phyloP scores from a whole-genome alignment of 345 rosid genomes.

The Eucalyptus decipiens region DNA sequence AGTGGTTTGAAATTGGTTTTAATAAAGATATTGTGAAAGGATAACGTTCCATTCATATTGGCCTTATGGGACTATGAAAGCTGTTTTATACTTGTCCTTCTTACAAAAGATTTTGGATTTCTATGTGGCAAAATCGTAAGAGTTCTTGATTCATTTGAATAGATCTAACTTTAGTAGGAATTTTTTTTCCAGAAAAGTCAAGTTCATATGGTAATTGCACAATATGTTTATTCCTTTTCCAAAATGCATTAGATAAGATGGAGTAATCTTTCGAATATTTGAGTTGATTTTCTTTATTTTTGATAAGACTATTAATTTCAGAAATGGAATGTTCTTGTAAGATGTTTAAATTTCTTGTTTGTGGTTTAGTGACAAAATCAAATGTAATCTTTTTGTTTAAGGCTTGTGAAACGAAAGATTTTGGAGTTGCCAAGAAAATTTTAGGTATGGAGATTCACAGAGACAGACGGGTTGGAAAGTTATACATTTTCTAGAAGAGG shows the following conservation, averaged over 20 bases:
- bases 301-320: neutral
- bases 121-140: neutral
- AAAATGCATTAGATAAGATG: neutral
- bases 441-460: too few relatives aligned
- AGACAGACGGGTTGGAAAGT: fast-evolving
- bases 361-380: neutral
- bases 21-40: neutral
- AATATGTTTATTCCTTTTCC: neutral
- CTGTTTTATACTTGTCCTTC: neutral
- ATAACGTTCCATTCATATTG: neutral
- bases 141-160: neutral
- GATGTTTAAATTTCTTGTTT: neutral
- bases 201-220: neutral
- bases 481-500: too few relatives aligned
- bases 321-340: neutral
- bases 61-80: neutral
- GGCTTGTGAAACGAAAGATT: neutral
- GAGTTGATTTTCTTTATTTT: neutral
- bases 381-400: neutral
- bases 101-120: too few relatives aligned
- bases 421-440: too few relatives aligned
- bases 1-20: neutral
- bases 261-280: neutral
- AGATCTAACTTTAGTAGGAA: neutral
- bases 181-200: too few relatives aligned